A percentile compares a stretch with the other conserved stretches of the same genome.
These are phyloP conservation scores for Raphidocelis subcapitata DNA, from an alignment of 139 green algal species.

Conservation along the genomic window DNA sequence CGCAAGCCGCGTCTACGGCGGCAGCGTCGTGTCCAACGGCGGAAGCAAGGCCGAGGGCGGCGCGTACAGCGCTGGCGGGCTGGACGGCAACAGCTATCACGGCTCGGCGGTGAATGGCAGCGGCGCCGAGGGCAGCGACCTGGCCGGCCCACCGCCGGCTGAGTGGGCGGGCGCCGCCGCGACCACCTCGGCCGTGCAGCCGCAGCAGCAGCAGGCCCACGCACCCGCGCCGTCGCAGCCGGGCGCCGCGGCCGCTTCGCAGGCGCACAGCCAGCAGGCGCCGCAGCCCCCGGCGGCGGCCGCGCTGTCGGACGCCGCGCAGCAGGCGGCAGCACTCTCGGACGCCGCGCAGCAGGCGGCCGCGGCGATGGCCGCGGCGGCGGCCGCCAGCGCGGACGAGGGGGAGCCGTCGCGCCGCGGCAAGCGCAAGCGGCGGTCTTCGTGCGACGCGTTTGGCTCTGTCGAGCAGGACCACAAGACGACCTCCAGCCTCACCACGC, in stretches of 20 bases:
- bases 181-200: too few species aligned
- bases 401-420: too few species aligned
- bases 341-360: background rate
- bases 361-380: too few species aligned
- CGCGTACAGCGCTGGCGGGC: constrained; percentile 4
- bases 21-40: constrained; percentile 1
- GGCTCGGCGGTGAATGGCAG: constrained; percentile 5
- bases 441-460: too few species aligned
- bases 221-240: background rate
- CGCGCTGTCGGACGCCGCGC: background rate
- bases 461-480: too few species aligned
- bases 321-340: background rate
- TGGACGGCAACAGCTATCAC: constrained; percentile 17
- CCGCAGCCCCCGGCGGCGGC: background rate
- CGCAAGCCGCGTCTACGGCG: background rate
- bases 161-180: background rate
- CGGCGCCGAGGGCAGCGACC: background rate
- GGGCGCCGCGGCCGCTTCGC: too few species aligned
- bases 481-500: too few species aligned
- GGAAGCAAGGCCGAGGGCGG: constrained; percentile 27
- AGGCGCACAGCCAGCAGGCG: too few species aligned
- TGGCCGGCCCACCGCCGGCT: background rate
- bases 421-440: too few species aligned
- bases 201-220: background rate
- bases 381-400: too few species aligned